phyloP scores from a whole-genome alignment of 257 asterid genomes.

The Jacaranda mimosifolia region DNA sequence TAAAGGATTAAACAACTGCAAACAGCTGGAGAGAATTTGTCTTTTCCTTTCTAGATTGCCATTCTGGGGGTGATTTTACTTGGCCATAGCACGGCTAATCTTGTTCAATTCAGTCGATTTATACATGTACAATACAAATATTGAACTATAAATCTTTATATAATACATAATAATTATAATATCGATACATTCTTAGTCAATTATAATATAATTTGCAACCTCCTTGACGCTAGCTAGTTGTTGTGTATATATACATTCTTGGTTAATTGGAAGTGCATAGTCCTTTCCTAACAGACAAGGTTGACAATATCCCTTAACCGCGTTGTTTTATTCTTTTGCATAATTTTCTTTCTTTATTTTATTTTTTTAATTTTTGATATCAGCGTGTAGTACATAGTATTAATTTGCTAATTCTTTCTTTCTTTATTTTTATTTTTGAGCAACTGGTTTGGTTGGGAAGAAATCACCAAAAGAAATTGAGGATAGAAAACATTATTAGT shows the following conservation, averaged over 20 bases:
- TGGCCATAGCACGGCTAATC: not conserved
- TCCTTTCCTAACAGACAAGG: not conserved
- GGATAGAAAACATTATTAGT: no score
- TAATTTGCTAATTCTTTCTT: no score
- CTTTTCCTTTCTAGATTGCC: not conserved
- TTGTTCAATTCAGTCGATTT: no score
- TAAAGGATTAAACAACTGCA: slow-evolving; percentile 28
- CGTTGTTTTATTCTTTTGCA: not conserved
- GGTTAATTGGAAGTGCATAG: not conserved
- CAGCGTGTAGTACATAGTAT: no score
- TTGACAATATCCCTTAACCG: not conserved
- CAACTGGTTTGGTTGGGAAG: no score
- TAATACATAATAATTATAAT: no score
- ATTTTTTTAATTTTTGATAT: no score
- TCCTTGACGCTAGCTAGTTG: not conserved
- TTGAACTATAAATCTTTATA: no score
- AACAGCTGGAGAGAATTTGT: slow-evolving; percentile 33
- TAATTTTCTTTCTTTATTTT: not conserved
- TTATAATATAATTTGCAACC: no score
- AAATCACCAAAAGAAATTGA: no score
- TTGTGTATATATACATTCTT: not conserved
- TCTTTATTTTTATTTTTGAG: not conserved
- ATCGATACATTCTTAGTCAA: not conserved
- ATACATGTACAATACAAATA: no score
- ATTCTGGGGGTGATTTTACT: not conserved